phyloP scores from a whole-genome alignment of 768 basidiomycete species.

The Plicaturopsis crispa region DNA sequence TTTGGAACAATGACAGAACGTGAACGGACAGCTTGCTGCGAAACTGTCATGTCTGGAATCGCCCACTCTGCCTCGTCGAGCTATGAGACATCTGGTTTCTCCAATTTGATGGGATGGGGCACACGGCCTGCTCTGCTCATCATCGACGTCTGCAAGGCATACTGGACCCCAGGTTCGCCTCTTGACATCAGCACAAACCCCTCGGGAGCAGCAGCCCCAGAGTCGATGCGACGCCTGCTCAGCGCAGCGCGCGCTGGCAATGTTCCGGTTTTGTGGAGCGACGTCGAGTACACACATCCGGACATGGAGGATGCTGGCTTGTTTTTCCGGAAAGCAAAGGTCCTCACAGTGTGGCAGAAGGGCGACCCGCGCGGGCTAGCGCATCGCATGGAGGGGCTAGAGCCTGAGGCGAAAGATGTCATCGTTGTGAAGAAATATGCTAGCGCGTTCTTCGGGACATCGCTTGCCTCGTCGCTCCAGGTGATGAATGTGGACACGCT shows the following conservation, averaged over 20 bases:
- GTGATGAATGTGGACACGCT: constrained; percentile 6
- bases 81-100: background rate
- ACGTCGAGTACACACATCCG: constrained; percentile 2
- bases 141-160: constrained; percentile 3
- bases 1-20: too few relatives aligned
- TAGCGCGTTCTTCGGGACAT: constrained; percentile 9
- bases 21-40: too few relatives aligned
- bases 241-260: background rate
- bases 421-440: constrained; percentile 8
- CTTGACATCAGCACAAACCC: constrained; percentile 1
- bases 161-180: constrained; percentile 1
- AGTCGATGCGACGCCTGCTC: too few relatives aligned
- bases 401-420: constrained; percentile 2
- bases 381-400: background rate
- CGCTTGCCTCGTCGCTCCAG: constrained; percentile 2
- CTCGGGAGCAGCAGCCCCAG: background rate
- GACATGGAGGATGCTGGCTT: constrained; percentile 1
- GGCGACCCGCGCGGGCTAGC: background rate
- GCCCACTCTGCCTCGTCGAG: background rate
- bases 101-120: constrained; percentile 4
- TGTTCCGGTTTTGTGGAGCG: background rate
- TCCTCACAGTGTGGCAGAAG: constrained; percentile 1
- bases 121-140: background rate
- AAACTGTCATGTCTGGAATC: too few relatives aligned
- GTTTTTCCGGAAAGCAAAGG: constrained; percentile 3